Evolutionary conservation across 352 stramenopile species (phyloP).

Genomic region (Peronospora farinosa): DNA sequence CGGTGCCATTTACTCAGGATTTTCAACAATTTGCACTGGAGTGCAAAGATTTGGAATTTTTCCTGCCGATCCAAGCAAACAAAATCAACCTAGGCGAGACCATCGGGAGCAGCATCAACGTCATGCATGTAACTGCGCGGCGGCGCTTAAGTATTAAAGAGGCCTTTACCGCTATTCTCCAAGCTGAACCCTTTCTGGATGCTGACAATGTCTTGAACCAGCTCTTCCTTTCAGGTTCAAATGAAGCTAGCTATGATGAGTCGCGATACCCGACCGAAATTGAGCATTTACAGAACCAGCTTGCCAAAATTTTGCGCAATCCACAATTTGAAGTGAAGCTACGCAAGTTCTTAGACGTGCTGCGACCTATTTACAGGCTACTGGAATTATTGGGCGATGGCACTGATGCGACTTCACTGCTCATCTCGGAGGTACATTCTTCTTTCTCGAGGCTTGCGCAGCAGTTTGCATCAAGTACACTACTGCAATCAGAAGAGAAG

Average conservation of each 20-base stretch:
- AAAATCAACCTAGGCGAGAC: neutral
- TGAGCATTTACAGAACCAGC: constrained; percentile 18
- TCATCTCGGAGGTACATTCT: constrained; percentile 36
- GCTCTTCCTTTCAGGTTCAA: constrained; percentile 5
- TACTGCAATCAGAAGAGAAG: constrained; percentile 29
- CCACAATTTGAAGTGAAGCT: constrained; percentile 26
- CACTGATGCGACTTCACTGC: constrained; percentile 6
- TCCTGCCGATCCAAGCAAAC: constrained; percentile 10
- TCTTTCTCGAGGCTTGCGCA: constrained; percentile 21
- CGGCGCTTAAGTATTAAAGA: constrained; percentile 22
- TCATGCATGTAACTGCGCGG: constrained; percentile 23
- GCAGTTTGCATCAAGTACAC: constrained; percentile 17
- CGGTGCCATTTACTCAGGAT: constrained; percentile 20
- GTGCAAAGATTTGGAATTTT: constrained; percentile 31
- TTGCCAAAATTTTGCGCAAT: constrained; percentile 21
- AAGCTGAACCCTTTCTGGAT: constrained; percentile 31
- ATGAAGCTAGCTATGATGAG: neutral
- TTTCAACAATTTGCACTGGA: constrained; percentile 34
- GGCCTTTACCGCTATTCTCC: constrained; percentile 24
- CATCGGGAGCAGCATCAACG: neutral
- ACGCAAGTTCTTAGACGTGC: constrained; percentile 29
- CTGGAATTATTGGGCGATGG: constrained; percentile 13
- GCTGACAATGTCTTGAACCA: constrained; percentile 9
- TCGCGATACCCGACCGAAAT: neutral
- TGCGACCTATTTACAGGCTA: constrained; percentile 25